Base-by-base conservation (phyloP, 164 flowering plant species). In the Warburgia ugandensis region DNA sequence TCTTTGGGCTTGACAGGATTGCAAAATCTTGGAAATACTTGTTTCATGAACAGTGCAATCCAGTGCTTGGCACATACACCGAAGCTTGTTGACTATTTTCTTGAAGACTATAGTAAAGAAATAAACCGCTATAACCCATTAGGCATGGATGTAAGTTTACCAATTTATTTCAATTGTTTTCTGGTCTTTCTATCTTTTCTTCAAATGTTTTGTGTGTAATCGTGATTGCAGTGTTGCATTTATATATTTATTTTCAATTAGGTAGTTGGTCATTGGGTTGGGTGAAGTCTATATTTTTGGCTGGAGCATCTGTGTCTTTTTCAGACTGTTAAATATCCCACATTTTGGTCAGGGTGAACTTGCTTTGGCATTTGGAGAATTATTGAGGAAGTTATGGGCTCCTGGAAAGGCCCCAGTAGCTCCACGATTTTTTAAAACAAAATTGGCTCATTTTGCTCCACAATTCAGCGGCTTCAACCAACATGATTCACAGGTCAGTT, bases 61-160 rank as follows among this genome's bases (percentile, higher is more conserved):
- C 98, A 92, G 73, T 92, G 98, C 73, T 77, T 92, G 63, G 95
- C 73, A 28, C 98, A 92, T 69, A 85, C 98, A 19, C 85, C 90
- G 32, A 72, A 78, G 73, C 81, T 92, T 60, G 86, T 85, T 62
- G 96, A 92, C 53, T 92, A 78, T 65, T 85, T 92, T 48, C 86
- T 85, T 50, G 90, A 85, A 47, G 94, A 91, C 58, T 88, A 86
- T 66, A 69, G 51, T 49, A 71, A 56, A 61, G 98, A 87, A 75
- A 78, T 84, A 62, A 85, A 91, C 55, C 68, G 48, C 50, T 84
- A 77, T 41, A 91, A 91, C 54, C 92, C 96, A 22, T 55, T 91
- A 68, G 95, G 97, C 44, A 83, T 79, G 94, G 61, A 77, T 61
- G 95, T 90, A 75, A 41, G 94, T 66, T 38, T 17, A 45, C 25